These are phyloP conservation scores for Mitragyna speciosa DNA, from an alignment of 257 asterid genomes.

Conservation along the genomic window DNA sequence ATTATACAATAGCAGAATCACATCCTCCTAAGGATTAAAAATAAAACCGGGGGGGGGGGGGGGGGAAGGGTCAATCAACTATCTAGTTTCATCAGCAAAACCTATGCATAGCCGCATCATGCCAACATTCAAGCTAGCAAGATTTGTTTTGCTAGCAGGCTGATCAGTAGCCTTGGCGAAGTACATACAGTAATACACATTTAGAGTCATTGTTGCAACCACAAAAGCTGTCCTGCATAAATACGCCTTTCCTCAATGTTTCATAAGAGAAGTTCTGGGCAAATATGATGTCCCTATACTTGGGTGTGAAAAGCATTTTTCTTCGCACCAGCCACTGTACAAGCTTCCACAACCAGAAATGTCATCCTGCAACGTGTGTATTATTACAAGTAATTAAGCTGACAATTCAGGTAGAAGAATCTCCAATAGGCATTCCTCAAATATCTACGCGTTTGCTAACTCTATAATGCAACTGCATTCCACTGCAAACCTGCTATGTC, in stretches of 20 bases:
- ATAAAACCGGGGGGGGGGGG: too few relatives aligned
- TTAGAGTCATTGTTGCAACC: slow-evolving; percentile 71
- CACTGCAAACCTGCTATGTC: not conserved
- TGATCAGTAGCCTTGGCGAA: slow-evolving; percentile 72
- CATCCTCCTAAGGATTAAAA: slow-evolving; percentile 8
- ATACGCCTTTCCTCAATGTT: slow-evolving; percentile 71
- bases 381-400: not conserved
- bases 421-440: slow-evolving; percentile 1
- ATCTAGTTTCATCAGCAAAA: slow-evolving; percentile 3
- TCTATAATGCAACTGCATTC: not conserved
- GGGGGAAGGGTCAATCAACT: not conserved
- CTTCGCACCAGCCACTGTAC: slow-evolving; percentile 72
- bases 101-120: slow-evolving; percentile 59
- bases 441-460: too few relatives aligned
- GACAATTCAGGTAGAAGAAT: slow-evolving; percentile 4
- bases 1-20: not conserved
- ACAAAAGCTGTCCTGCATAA: slow-evolving; percentile 90
- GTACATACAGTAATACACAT: slow-evolving; percentile 70
- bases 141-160: slow-evolving; percentile 52
- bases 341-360: slow-evolving; percentile 77
- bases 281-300: slow-evolving; percentile 53
- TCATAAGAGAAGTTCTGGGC: slow-evolving; percentile 75
- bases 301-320: slow-evolving; percentile 76
- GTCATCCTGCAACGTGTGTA: slow-evolving; percentile 50
- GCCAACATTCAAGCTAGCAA: slow-evolving; percentile 47